phyloP scores from a whole-genome alignment of 257 asterid species.

The Henckelia pumila region DNA sequence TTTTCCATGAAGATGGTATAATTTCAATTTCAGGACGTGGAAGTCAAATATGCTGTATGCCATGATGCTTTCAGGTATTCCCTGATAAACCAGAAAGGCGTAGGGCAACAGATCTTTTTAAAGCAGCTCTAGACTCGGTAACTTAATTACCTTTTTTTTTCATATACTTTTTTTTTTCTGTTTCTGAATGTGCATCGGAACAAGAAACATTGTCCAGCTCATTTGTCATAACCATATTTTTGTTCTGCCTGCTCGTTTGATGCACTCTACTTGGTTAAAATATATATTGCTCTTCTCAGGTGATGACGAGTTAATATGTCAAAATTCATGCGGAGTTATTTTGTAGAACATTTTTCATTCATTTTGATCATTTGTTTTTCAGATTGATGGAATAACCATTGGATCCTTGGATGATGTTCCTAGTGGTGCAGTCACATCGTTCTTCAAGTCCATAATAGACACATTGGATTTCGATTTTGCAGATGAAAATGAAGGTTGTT shows the following conservation, averaged over 20 bases:
- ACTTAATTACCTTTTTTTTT: constrained; percentile 23
- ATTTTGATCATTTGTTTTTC: constrained; percentile 29
- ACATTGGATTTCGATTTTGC: constrained; percentile 88
- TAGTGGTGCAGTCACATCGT: constrained; percentile 65
- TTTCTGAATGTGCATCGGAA: constrained; percentile 4
- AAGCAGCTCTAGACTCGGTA: constrained; percentile 88
- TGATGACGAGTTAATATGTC: constrained; percentile 3
- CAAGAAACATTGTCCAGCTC: not conserved
- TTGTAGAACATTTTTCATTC: not conserved
- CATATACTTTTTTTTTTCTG: too few relatives aligned
- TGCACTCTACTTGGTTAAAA: not conserved
- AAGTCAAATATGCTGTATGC: constrained; percentile 6
- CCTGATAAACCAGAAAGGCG: constrained; percentile 96
- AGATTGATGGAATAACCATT: constrained; percentile 72
- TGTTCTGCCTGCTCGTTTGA: not conserved
- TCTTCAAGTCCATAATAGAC: constrained; percentile 74
- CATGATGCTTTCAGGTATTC: constrained; percentile 56
- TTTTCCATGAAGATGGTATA: constrained; percentile 13
- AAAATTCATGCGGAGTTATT: not conserved
- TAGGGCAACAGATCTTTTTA: constrained; percentile 81
- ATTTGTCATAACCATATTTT: not conserved
- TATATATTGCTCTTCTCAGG: not conserved
- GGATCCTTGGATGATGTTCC: constrained; percentile 95
- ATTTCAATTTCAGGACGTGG: constrained; percentile 1
- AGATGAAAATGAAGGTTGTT: constrained; percentile 93